Percentiles rank a stretch among this genome's conserved stretches.
Conservation (phyloP, 2,329 filamentous ascomycete species). For the Epichloe coenophiala region DNA sequence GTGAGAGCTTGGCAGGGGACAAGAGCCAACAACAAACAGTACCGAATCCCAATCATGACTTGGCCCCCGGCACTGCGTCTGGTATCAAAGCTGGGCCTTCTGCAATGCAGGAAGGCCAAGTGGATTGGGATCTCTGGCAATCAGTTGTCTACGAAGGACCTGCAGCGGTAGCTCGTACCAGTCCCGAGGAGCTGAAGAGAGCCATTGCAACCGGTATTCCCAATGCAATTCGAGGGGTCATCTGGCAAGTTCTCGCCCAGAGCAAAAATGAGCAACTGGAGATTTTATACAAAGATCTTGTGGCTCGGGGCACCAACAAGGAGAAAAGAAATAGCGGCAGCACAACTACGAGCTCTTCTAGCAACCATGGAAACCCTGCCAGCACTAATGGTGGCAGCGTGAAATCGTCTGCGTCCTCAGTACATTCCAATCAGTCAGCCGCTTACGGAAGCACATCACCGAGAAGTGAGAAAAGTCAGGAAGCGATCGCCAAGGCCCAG, state of each 20-base stretch:
- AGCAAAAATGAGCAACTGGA: constrained; percentile 91
- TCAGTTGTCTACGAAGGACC: constrained; percentile 90
- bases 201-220: constrained; percentile 92
- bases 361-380: constrained; percentile 40
- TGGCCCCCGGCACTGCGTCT: constrained; percentile 76
- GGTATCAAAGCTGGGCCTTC: constrained; percentile 68
- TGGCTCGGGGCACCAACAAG: constrained; percentile 68
- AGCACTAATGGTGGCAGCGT: constrained; percentile 50
- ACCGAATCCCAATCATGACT: constrained; percentile 51
- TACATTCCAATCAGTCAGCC: constrained; percentile 64
- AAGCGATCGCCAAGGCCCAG: constrained; percentile 53
- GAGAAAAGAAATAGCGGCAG: constrained; percentile 49
- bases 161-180: constrained; percentile 73
- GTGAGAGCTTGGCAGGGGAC: constrained; percentile 16
- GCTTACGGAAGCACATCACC: constrained; percentile 42
- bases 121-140: constrained; percentile 99
- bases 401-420: constrained; percentile 69
- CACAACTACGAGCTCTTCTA: constrained; percentile 32
- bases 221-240: constrained; percentile 88
- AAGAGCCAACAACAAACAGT: constrained; percentile 29
- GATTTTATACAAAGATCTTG: constrained; percentile 69
- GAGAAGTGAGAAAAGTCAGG: constrained; percentile 46
- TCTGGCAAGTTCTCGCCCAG: constrained; percentile 94
- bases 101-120: constrained; percentile 54
- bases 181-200: constrained; percentile 75